Base-by-base conservation (phyloP, 768 basidiomycete genomes). In the Peribolospora baueri region DNA sequence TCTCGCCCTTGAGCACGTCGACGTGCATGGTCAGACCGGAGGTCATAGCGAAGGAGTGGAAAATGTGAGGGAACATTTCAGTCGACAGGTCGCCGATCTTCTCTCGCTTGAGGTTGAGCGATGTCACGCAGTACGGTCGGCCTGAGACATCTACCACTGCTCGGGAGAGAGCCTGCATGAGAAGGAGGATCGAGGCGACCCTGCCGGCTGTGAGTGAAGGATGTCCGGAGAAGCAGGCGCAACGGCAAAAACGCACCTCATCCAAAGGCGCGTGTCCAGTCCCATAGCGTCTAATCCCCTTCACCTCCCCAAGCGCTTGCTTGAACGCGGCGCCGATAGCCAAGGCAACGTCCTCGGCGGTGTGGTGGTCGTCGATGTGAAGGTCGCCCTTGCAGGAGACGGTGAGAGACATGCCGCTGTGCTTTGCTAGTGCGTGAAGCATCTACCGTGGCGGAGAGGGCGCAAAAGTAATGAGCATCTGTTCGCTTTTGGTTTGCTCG, bases 71-170 rank as follows among this genome's bases (percentile, higher is more conserved):
- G 54, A 98, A 80, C 90, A 98, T 95, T 71, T 98, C 93, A 5
- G 86, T 86, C 37, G 85, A 88, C 52, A 90, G 74, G 60, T 90
- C 84, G n/a, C 85, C 86, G 46, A 90, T 80, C 70, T 88, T 90
- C 67, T 90, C 86, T 56, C 85, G 75, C 67, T 77, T 80, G 54
- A 87, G 74, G 57, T 81, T 82, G 43, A 98, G 77, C 58, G 95
- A 81, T 36, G 84, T 82, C 53, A 90, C 80, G 67, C 93, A 98
- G 71, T 81, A 93, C 2, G 93, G 91, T 43, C 93, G 79, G 56
- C 88, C 87, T 65, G 93, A 97, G 58, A 98, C 97, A 68, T 98
- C 93, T 58, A 98, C 86, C 50, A 98, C 93, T 13, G 87, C 88
- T 61, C 93, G 73, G 1, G 88, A 85, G 50, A 98, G 76, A 1